Conservation (phyloP, 1,284 basidiomycete genomes). For the Heliocybe sulcata region DNA sequence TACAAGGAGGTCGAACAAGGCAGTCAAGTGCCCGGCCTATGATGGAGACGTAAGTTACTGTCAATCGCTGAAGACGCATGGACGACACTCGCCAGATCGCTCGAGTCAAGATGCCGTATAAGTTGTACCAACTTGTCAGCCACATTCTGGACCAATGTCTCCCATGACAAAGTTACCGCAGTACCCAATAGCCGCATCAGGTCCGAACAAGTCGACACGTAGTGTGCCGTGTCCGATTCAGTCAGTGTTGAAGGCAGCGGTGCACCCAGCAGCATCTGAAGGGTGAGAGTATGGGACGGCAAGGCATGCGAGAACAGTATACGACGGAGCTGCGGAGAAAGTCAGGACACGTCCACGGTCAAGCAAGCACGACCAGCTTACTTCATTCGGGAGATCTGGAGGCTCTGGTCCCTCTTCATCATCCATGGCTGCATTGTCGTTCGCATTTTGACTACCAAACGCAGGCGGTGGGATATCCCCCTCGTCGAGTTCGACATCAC, state of each 20-base stretch:
- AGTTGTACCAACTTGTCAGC: constrained; percentile 7
- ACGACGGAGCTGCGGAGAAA: constrained; percentile 39
- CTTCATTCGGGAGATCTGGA: constrained; percentile 49
- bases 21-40: constrained; percentile 37
- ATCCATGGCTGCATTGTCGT: constrained; percentile 23
- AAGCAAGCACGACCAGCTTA: constrained; percentile 20
- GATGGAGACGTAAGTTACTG: constrained; percentile 1
- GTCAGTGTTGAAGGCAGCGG: constrained; percentile 20
- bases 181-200: constrained; percentile 45
- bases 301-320: constrained; percentile 50
- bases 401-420: constrained; percentile 25
- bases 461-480: constrained; percentile 13
- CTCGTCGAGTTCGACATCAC: constrained; percentile 4
- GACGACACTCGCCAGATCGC: constrained; percentile 5
- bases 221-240: constrained; percentile 23
- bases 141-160: constrained; percentile 10
- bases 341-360: constrained; percentile 4
- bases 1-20: constrained; percentile 46
- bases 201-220: constrained; percentile 31
- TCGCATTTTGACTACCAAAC: constrained; percentile 7
- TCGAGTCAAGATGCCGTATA: constrained; percentile 11
- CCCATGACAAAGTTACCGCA: constrained; percentile 12
- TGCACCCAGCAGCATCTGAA: constrained; percentile 48
- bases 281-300: constrained; percentile 32
- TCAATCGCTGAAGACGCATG: neutral